Base-by-base conservation (phyloP, 257 asterid species). In the Salvia hispanica region DNA sequence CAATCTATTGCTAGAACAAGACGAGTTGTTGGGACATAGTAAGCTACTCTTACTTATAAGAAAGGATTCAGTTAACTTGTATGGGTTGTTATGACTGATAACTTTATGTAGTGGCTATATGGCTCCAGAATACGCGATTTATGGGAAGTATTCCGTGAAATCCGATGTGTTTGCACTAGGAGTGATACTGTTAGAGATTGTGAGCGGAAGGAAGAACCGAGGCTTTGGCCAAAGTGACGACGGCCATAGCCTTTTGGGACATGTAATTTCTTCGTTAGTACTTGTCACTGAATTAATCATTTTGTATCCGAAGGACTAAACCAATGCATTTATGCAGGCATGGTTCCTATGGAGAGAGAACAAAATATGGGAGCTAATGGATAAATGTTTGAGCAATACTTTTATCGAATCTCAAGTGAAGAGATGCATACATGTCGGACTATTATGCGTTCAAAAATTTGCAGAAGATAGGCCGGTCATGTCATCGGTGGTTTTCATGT, bases 1-100 rank as follows among this genome's bases (percentile, higher is more conserved):
- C 80, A 83, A 51, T 9, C 54, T 33, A 3, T 11, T 2, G 75
- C 58, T 14, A 78, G 39, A 62, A 83, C 88, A 25, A 73, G 43
- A n/a, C 48, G 86, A 78, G 80, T 83, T 28, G 69, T 75, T 3
- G 85, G 88, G 43, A 80, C 85, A 55, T 83, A 70, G 85, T 83
- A 80, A 75, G 81, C 13, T 14, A 25, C 5, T 9, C 25, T 34
- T 47, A 25, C 31, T 10, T 5, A 1, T 5, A 64, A 1, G 13
- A 7, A 12, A 7, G 1, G 6, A 15, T 7, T 39, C 39, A 9
- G 7, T 18, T 18, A 7, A 4, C 34, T 37, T 25, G 16, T 1
- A 36, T 2, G 2, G 4, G 13, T 12, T 18, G 47, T 5, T n/a
- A 47, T 28, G 10, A 56, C 2, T 2, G 34, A 46, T 55, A 34